These are phyloP conservation scores for Xylariaceae sp. DNA, from an alignment of 2,329 filamentous ascomycete species.

Conservation along the genomic window DNA sequence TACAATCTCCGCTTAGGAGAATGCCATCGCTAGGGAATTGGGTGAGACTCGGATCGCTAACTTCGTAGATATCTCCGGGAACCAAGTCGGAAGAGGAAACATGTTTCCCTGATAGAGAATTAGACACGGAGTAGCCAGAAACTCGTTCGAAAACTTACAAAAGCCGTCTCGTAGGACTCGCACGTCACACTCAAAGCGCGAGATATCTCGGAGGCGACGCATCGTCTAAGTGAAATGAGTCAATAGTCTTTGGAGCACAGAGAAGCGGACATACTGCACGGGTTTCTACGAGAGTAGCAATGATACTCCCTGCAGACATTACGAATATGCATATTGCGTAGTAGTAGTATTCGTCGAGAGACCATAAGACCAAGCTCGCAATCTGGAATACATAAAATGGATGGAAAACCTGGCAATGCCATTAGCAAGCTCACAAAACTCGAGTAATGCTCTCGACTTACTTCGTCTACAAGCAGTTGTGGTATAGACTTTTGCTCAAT, in stretches of 20 bases:
- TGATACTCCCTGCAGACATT: constrained; percentile 90
- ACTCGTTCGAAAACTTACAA: constrained; percentile 51
- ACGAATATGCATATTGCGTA: constrained; percentile 93
- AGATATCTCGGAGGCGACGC: constrained; percentile 84
- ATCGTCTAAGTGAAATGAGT: constrained; percentile 60
- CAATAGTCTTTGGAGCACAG: not conserved
- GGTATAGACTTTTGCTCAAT: constrained; percentile 84
- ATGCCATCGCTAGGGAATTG: constrained; percentile 92
- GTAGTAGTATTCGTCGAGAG: constrained; percentile 94
- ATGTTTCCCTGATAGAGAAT: constrained; percentile 61
- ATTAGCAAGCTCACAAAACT: constrained; percentile 7
- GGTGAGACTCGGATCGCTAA: constrained; percentile 84
- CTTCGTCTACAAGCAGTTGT: constrained; percentile 85
- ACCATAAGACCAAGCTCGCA: constrained; percentile 91
- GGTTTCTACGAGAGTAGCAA: constrained; percentile 85
- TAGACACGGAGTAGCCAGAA: constrained; percentile 17
- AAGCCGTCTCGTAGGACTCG: constrained; percentile 92
- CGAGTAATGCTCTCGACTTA: constrained; percentile 31
- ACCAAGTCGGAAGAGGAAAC: constrained; percentile 84
- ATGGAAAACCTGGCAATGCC: constrained; percentile 67
- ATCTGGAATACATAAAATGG: constrained; percentile 99
- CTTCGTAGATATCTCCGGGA: constrained; percentile 92
- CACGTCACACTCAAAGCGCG: constrained; percentile 91
- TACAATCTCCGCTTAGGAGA: constrained; percentile 88
- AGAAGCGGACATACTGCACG: constrained; percentile 57